Conservation (phyloP, 2,329 filamentous ascomycete species). For the Penicillium oxalicum region DNA sequence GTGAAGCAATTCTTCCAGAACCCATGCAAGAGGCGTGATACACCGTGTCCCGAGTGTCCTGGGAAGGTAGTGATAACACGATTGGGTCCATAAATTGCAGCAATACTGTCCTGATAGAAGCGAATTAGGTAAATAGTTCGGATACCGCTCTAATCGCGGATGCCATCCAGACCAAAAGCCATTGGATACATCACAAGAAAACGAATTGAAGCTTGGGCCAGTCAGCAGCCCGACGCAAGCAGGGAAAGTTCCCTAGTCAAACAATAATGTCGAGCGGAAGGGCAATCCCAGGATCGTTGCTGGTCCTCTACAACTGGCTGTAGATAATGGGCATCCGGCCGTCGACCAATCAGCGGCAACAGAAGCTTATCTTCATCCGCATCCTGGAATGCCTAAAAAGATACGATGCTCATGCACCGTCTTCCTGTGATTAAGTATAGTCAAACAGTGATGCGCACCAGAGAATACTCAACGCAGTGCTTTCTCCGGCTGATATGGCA, state of each 20-base stretch:
- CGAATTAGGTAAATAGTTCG: conserved; percentile 13
- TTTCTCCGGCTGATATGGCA: no score
- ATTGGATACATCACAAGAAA: no score
- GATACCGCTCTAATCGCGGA: conserved; percentile 3
- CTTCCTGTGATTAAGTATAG: no score
- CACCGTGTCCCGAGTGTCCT: background rate
- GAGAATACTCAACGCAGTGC: no score
- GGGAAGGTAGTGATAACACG: conserved; percentile 8
- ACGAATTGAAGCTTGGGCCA: no score
- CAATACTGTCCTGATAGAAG: conserved; percentile 1
- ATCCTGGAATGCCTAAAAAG: background rate
- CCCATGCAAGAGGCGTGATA: background rate
- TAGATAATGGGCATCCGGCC: conserved; percentile 21
- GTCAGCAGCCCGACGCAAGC: no score
- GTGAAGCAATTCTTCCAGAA: conserved; percentile 13
- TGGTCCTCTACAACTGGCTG: conserved; percentile 17
- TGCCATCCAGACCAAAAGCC: background rate
- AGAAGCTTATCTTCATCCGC: conserved; percentile 15
- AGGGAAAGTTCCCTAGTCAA: background rate
- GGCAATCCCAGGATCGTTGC: no score
- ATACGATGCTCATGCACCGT: background rate
- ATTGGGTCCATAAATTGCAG: conserved; percentile 13
- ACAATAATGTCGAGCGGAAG: background rate
- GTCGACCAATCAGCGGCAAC: conserved; percentile 21
- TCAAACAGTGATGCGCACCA: no score